Conservation (phyloP, 148 eudicot genomes). For the Rhododendron kiyosumense region DNA sequence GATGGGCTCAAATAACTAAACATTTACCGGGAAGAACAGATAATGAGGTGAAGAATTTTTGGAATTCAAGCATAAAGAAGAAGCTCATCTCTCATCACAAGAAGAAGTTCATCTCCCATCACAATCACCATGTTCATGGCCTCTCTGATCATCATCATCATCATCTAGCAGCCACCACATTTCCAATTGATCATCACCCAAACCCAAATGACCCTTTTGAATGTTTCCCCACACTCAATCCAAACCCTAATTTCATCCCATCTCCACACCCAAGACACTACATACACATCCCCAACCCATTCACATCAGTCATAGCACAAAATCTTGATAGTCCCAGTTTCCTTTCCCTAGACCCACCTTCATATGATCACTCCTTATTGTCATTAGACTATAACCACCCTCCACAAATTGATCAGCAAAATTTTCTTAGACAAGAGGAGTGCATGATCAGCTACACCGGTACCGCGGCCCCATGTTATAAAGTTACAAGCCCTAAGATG, state of each 20-base stretch:
- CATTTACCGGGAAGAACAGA: conserved; percentile 91
- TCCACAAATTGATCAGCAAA: background rate
- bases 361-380: conserved; percentile 14
- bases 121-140: conserved; percentile 4
- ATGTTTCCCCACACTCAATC: conserved; percentile 4
- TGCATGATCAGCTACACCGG: background rate
- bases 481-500: conserved; percentile 3
- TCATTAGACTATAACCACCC: background rate
- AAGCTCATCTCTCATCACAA: conserved; percentile 39
- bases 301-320: background rate
- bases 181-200: conserved; percentile 8
- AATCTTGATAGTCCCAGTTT: background rate
- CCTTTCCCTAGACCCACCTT: conserved; percentile 11
- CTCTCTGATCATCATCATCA: conserved; percentile 8
- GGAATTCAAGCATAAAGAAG: conserved; percentile 91
- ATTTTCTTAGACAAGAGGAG: conserved; percentile 15
- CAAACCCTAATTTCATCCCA: conserved; percentile 26
- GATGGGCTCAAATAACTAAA: conserved; percentile 94
- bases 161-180: conserved; percentile 14
- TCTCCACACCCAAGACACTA: too few relatives aligned
- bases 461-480: background rate
- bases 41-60: conserved; percentile 92
- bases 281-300: background rate
- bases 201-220: conserved; percentile 5
- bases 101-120: background rate